A percentile compares a stretch with the other conserved stretches of the same genome.
Evolutionary conservation across 2,329 filamentous ascomycete species (phyloP).

Genomic region (Arthrobotrys sinensis): DNA sequence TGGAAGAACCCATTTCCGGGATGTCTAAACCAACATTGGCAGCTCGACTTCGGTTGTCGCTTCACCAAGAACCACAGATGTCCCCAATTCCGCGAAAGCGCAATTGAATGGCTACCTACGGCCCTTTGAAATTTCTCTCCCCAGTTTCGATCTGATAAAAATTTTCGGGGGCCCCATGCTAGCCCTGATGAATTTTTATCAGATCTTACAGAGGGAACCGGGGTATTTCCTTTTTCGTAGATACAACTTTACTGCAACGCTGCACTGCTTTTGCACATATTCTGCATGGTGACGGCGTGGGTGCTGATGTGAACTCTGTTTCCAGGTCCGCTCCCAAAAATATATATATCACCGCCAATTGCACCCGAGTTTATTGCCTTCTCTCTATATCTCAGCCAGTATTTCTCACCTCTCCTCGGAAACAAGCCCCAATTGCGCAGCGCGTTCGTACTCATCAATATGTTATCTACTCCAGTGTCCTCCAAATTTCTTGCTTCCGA

Average conservation of each 20-base stretch:
- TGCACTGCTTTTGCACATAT: not conserved
- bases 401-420: slow-evolving; percentile 5
- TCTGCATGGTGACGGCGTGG: slow-evolving; percentile 13
- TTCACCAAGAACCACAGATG: slow-evolving; percentile 28
- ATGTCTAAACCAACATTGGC: slow-evolving; percentile 39
- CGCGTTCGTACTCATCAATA: slow-evolving; percentile 65
- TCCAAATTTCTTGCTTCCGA: slow-evolving; percentile 85
- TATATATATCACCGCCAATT: slow-evolving; percentile 24
- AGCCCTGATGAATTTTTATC: slow-evolving; percentile 30
- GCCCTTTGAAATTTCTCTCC: not conserved
- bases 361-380: slow-evolving; percentile 1
- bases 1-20: slow-evolving; percentile 23
- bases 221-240: slow-evolving; percentile 33
- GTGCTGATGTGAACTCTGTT: slow-evolving; percentile 40
- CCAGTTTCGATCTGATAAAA: slow-evolving; percentile 38
- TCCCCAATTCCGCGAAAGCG: slow-evolving; percentile 18
- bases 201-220: slow-evolving; percentile 33
- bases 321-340: slow-evolving; percentile 19
- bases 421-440: not conserved
- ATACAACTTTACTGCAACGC: slow-evolving; percentile 36
- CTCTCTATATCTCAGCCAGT: not conserved
- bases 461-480: slow-evolving; percentile 73
- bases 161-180: not conserved
- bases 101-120: slow-evolving; percentile 2
- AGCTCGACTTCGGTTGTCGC: slow-evolving; percentile 42